Base-by-base conservation (phyloP, 306 rosid species). In the Trifolium pratense region DNA sequence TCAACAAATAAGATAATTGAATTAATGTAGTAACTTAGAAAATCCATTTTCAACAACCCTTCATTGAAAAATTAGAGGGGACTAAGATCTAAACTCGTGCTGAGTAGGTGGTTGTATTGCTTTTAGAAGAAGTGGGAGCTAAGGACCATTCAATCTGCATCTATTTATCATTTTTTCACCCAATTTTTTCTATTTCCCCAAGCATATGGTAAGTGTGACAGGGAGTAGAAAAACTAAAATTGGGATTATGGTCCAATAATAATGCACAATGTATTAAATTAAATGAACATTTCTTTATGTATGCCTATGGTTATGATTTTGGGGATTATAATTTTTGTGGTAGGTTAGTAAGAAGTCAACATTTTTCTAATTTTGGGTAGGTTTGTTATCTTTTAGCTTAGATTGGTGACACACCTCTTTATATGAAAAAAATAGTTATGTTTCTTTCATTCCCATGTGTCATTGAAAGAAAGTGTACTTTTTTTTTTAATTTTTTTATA, bases 201-300 rank as follows among this genome's bases (percentile, higher is more conserved):
- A 75, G 4, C 31, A 73, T n/a, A 53, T 52, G 72, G 69, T 40
- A 32, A 52, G 32, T 53, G n/a, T 43, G 18, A 40, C 21, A 39
- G 64, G 11, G 58, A 25, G 34, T 52, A 70, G 12, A 60, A 65
- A 75, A 67, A 43, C 77, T 67, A 51, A 3, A 83, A 64, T 39
- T 67, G n/a, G 78, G 79, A 74, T 62, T 62, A 62, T 23, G 45
- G 62, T 52, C 16, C 8, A 79, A 66, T 48, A 79, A 66, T 66
- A 13, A 34, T 68, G 70, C 70, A 69, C 10, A 42, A 18, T 71
- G 72, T 31, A 68, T 51, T 79, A 34, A 68, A 68, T 51, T 79
- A 34, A 68, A 75, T 79, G 39, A 79, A 64, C 46, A 23, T 78
- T 83, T 10, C 83, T 73, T 57, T 18, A 82, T 68, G 17, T 48